Evolutionary conservation across 2,329 filamentous ascomycete species (phyloP).

Genomic region (Colletotrichum orchidophilum): DNA sequence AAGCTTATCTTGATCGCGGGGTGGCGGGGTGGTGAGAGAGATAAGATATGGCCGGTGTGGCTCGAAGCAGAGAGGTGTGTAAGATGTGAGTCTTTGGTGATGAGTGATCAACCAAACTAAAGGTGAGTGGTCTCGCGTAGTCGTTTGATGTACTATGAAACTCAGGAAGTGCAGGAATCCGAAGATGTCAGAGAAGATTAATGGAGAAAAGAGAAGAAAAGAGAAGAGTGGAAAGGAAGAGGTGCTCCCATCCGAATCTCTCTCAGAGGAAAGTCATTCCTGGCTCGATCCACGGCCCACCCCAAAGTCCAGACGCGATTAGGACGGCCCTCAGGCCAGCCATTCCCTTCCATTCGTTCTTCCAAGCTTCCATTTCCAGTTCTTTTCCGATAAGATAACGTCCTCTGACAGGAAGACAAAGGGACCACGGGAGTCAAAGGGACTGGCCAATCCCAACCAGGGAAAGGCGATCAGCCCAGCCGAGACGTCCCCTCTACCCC

Average conservation of each 20-base stretch:
- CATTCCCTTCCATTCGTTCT: constrained; percentile 3
- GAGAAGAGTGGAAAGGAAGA: not conserved
- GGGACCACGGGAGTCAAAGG: not conserved
- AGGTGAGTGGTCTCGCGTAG: not conserved
- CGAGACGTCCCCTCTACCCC: not conserved
- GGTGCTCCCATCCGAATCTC: not conserved
- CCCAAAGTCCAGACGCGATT: not conserved
- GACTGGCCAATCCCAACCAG: constrained; percentile 1
- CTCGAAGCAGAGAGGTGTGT: not conserved
- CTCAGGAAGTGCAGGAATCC: not conserved
- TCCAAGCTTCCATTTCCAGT: constrained; percentile 7
- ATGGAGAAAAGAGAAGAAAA: not conserved
- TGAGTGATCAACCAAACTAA: not conserved
- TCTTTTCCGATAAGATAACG: constrained; percentile 24
- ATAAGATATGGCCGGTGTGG: constrained; percentile 2
- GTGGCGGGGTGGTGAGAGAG: constrained; percentile 11
- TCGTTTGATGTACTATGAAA: not conserved
- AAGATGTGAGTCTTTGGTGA: not conserved
- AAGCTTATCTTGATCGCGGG: constrained; percentile 25
- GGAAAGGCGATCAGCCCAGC: not conserved
- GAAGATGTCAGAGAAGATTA: not conserved
- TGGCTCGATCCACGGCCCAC: constrained; percentile 23
- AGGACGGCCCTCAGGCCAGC: constrained; percentile 7
- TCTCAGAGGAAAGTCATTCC: not conserved
- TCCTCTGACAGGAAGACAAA: constrained; percentile 7